phyloP scores from a whole-genome alignment of 177 flowering plant species.

The Telopea speciosissima region DNA sequence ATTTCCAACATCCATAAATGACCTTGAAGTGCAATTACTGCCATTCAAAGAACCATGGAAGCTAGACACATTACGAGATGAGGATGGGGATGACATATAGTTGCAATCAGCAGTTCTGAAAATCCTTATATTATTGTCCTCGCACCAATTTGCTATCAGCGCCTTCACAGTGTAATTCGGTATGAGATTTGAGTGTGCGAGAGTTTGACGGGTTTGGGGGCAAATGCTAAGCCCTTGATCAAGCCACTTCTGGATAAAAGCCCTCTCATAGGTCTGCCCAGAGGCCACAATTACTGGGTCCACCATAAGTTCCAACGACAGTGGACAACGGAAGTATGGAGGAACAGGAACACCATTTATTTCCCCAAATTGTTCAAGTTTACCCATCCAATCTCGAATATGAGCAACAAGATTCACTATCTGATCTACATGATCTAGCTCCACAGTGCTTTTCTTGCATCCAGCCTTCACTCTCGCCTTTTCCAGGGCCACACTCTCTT shows the following conservation, averaged over 20 bases:
- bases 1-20: conserved; percentile 43
- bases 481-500: conserved; percentile 70
- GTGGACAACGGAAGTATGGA: conserved; percentile 71
- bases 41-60: conserved; percentile 29
- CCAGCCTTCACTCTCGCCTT: conserved; percentile 52
- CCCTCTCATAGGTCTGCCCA: conserved; percentile 86
- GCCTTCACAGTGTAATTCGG: conserved; percentile 89
- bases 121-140: conserved; percentile 43
- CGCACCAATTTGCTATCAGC: conserved; percentile 74
- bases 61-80: conserved; percentile 23
- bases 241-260: conserved; percentile 80
- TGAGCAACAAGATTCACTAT: conserved; percentile 41
- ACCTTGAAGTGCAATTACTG: conserved; percentile 37
- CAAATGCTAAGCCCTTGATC: conserved; percentile 62
- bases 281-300: conserved; percentile 96
- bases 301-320: conserved; percentile 75
- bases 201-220: conserved; percentile 63
- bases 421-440: conserved; percentile 33
- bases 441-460: conserved; percentile 28
- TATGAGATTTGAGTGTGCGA: conserved; percentile 62
- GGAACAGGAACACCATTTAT: conserved; percentile 51
- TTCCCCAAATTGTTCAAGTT: conserved; percentile 29
- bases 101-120: conserved; percentile 18
- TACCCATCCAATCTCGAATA: conserved; percentile 51
- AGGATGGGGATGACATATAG: conserved; percentile 18